These are phyloP conservation scores for Cladosporium velox DNA, from an alignment of 2,329 filamentous ascomycete species.

Conservation along the genomic window DNA sequence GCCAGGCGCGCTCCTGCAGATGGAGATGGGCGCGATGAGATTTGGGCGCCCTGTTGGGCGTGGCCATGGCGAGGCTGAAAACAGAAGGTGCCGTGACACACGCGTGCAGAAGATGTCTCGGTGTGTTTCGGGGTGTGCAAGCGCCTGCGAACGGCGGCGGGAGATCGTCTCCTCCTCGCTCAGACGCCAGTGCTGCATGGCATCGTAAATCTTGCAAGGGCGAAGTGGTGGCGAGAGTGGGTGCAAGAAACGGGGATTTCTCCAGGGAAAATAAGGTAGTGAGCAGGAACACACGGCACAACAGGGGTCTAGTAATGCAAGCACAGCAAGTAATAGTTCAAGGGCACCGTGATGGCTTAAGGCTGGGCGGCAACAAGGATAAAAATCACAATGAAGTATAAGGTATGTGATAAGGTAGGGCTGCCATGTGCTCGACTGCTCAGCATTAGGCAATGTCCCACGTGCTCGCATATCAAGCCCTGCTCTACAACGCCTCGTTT, in stretches of 20 bases:
- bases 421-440: neutral
- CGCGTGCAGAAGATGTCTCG: neutral
- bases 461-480: neutral
- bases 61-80: slow-evolving; percentile 11
- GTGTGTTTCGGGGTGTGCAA: neutral
- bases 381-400: neutral
- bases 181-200: neutral
- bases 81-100: neutral
- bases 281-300: neutral
- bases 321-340: too few species aligned
- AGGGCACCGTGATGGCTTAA: neutral
- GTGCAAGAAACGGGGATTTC: neutral
- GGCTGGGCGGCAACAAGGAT: neutral
- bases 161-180: slow-evolving; percentile 4
- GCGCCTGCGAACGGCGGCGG: slow-evolving; percentile 6
- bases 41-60: neutral
- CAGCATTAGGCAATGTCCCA: neutral
- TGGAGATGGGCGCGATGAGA: slow-evolving; percentile 14
- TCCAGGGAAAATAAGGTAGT: neutral
- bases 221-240: neutral
- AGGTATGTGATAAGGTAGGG: neutral
- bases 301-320: neutral
- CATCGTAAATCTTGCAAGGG: neutral
- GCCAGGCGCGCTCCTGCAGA: slow-evolving; percentile 18
- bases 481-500: neutral